Evolutionary conservation across 345 rosid species (phyloP), one percentile per base, ranked within the genome.

Genomic region (Syzygium jambos): DNA sequence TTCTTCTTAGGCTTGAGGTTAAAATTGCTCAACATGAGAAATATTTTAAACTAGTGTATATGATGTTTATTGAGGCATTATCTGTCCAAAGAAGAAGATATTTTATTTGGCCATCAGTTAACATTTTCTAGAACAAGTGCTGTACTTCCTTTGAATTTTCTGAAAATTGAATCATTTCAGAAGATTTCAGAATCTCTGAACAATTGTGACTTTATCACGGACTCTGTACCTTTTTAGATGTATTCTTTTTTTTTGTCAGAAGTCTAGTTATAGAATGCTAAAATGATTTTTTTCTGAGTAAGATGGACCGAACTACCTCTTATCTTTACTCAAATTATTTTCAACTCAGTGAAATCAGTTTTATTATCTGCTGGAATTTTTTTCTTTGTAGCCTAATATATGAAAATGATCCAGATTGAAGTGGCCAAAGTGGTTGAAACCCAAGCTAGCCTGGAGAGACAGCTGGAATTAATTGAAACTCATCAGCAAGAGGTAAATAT

Each of bases 361-460:
- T 73, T 73, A 22, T 34, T 38, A 38, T 38, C 82, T 73, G 82
- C 82, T 38, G 82, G 49, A 21, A 73, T 19, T 5, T 73, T 38
- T 38, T 73, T 49, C 49, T 73, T 25, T 3, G 2, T 27, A n/a
- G 54, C 41, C 83, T 86, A 30, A 65, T 85, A 29, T 59, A 56
- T 63, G 38, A 38, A 17, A 23, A 59, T 21, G 12, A 49, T 65
- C 34, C 92, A 98, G 99, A 95, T 94, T 93, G 99, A 98, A 93
- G 98, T 96, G 89, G 99, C 98, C 85, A 96, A 96, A 94, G 99
- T 96, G 91, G 99, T 96, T 82, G 98, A 98, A 92, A 95, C 95
- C 7, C 99, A 98, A 93, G 90, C 94, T 84, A 91, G 93, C 86
- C 88, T 98, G 92, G 99, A 98, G 85, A 91, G 97, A 80, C 97